Evolutionary conservation across 2,329 filamentous ascomycete genomes (phyloP).

Genomic region (Chaetomium strumarium): DNA sequence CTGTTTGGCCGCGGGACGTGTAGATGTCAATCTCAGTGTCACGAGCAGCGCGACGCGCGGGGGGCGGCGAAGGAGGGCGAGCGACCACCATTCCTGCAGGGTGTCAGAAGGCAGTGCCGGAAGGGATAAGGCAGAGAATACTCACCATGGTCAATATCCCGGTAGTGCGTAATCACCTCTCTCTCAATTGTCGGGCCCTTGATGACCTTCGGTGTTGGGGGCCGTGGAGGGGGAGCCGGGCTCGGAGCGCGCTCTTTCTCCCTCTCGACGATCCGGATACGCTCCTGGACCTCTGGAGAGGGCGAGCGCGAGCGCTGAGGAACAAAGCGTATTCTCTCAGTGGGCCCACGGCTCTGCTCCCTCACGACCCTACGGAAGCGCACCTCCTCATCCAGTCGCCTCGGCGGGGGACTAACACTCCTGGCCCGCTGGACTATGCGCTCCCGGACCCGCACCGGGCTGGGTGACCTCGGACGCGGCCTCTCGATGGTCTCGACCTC

Average conservation of each 20-base stretch:
- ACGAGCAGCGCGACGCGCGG: slow-evolving; percentile 41
- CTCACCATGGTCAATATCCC: slow-evolving; percentile 80
- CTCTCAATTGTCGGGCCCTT: slow-evolving; percentile 75
- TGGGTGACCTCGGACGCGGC: slow-evolving; percentile 40
- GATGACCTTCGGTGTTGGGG: slow-evolving; percentile 60
- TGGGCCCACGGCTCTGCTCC: slow-evolving; percentile 21
- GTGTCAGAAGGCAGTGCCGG: slow-evolving; percentile 3
- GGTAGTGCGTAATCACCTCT: slow-evolving; percentile 83
- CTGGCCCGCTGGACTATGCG: slow-evolving; percentile 39
- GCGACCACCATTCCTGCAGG: slow-evolving; percentile 42
- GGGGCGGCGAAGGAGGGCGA: slow-evolving; percentile 46
- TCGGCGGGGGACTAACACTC: slow-evolving; percentile 35
- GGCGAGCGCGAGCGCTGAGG: slow-evolving; percentile 35
- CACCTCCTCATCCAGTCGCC: slow-evolving; percentile 30
- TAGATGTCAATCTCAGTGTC: slow-evolving; percentile 60
- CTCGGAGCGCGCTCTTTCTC: slow-evolving; percentile 42
- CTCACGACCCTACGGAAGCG: slow-evolving; percentile 29
- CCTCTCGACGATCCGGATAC: slow-evolving; percentile 47
- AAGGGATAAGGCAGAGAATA: not conserved
- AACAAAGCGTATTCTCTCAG: slow-evolving; percentile 32
- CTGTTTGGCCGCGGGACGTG: slow-evolving; percentile 47
- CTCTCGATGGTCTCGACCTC: slow-evolving; percentile 51
- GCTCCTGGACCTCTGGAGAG: slow-evolving; percentile 37
- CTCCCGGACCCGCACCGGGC: slow-evolving; percentile 36
- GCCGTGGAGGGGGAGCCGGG: slow-evolving; percentile 46